Conservation (phyloP, 441 rosid species). For the Corymbia citriodora region DNA sequence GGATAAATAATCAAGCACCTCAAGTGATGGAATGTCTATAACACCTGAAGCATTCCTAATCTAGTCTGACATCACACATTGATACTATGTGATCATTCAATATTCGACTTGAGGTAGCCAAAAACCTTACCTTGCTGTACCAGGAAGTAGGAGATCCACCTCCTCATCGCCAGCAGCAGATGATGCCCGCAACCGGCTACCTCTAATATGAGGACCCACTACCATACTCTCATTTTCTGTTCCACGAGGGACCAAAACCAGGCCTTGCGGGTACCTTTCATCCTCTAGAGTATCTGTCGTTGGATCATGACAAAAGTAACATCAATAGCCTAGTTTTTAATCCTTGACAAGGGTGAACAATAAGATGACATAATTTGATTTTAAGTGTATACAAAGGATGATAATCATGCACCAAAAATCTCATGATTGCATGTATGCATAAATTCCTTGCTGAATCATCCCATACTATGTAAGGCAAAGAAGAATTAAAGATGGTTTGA, state of each 20-base stretch:
- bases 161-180: constrained; percentile 80
- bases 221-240: constrained; percentile 52
- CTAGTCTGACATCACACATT: neutral
- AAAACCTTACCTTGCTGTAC: constrained; percentile 77
- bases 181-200: constrained; percentile 82
- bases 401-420: neutral
- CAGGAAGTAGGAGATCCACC: constrained; percentile 99
- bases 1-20: neutral
- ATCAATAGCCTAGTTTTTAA: neutral
- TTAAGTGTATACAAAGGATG: neutral
- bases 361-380: neutral
- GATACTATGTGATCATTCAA: neutral
- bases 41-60: neutral
- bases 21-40: neutral
- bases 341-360: neutral
- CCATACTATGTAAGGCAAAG: neutral
- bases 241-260: constrained; percentile 90
- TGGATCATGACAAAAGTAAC: constrained; percentile 15
- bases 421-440: neutral
- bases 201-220: constrained; percentile 91
- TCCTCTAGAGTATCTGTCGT: constrained; percentile 64
- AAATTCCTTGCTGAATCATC: neutral
- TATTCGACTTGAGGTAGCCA: neutral
- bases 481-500: neutral
- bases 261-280: constrained; percentile 87